Conservation (phyloP, 495 filamentous ascomycete species). For the Apiosordaria backusii region DNA sequence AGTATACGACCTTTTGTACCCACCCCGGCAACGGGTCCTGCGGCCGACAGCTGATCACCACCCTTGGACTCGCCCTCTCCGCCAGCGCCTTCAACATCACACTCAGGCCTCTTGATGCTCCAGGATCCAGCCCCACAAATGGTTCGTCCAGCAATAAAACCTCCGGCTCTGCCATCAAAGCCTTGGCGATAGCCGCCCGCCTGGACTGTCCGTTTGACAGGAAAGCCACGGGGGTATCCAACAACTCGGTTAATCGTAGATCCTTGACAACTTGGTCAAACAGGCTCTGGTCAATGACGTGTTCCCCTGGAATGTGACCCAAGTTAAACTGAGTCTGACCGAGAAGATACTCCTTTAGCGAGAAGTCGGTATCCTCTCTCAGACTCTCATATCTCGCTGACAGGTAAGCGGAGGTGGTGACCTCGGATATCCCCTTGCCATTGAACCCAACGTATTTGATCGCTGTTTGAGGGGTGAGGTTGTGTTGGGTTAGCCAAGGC, state of each 20-base stretch:
- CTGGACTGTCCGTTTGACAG: slow-evolving; percentile 91
- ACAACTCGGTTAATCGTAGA: slow-evolving; percentile 59
- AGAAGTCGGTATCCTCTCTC: slow-evolving; percentile 82
- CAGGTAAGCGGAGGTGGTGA: slow-evolving; percentile 66
- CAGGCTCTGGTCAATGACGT: slow-evolving; percentile 37
- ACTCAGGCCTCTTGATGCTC: slow-evolving; percentile 65
- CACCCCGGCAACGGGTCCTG: slow-evolving; percentile 85
- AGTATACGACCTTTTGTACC: slow-evolving; percentile 75
- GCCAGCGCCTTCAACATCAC: slow-evolving; percentile 64
- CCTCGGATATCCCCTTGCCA: slow-evolving; percentile 43
- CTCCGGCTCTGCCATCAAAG: slow-evolving; percentile 72
- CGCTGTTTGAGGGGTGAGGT: slow-evolving; percentile 59
- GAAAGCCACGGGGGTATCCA: slow-evolving; percentile 77
- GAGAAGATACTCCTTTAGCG: slow-evolving; percentile 70
- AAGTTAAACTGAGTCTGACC: slow-evolving; percentile 74
- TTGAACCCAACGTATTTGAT: slow-evolving; percentile 84
- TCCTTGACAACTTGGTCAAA: slow-evolving; percentile 61
- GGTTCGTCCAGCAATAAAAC: slow-evolving; percentile 87
- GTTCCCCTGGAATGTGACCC: slow-evolving; percentile 43
- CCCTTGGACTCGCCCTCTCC: slow-evolving; percentile 58
- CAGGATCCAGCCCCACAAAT: slow-evolving; percentile 94
- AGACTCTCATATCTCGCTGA: slow-evolving; percentile 90
- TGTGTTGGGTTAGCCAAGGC: slow-evolving; percentile 66
- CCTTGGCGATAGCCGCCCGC: slow-evolving; percentile 81
- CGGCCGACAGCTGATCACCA: slow-evolving; percentile 74